A percentile compares a stretch with the other conserved stretches of the same genome.
phyloP scores from a whole-genome alignment of 371 early-diverging fungal genomes.

The Mortierella sp. region DNA sequence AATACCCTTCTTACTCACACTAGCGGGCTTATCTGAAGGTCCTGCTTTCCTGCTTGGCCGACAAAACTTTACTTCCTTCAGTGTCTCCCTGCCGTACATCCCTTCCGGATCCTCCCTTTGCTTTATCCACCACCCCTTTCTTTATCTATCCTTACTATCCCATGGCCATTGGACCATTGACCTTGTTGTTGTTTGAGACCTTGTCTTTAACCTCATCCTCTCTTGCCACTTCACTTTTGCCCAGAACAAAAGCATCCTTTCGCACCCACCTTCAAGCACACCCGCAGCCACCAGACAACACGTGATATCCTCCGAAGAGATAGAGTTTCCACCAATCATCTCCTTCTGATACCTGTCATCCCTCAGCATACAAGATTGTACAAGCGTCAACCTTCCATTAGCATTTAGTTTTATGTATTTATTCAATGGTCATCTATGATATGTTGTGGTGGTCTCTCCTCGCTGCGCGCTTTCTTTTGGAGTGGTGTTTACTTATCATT shows the following conservation, averaged over 20 bases:
- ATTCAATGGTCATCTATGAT: conserved; percentile 5
- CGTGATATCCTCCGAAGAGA: not conserved
- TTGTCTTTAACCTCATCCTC: not conserved
- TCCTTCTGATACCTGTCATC: not conserved
- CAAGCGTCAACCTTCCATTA: not conserved
- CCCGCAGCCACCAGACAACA: not conserved
- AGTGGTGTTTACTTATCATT: not conserved
- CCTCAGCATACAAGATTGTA: not conserved
- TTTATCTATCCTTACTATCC: not conserved
- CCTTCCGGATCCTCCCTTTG: not conserved
- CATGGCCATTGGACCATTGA: not conserved
- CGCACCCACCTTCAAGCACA: not conserved
- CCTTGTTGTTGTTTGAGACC: not conserved
- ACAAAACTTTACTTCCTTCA: not conserved
- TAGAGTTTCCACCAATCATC: conserved; percentile 1
- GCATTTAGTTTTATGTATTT: not conserved
- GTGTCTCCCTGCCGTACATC: not conserved
- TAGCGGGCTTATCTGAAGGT: not conserved
- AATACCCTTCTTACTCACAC: not conserved
- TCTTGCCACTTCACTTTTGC: not conserved
- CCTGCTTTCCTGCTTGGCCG: not conserved
- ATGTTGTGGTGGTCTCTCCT: not conserved
- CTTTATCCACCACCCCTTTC: not conserved
- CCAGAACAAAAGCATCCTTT: not conserved
- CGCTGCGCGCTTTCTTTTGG: not conserved